A percentile compares a stretch with the other conserved stretches of the same genome.
These are phyloP conservation scores for Exophiala calicioides DNA, from an alignment of 2,329 filamentous ascomycete species.

Conservation along the genomic window DNA sequence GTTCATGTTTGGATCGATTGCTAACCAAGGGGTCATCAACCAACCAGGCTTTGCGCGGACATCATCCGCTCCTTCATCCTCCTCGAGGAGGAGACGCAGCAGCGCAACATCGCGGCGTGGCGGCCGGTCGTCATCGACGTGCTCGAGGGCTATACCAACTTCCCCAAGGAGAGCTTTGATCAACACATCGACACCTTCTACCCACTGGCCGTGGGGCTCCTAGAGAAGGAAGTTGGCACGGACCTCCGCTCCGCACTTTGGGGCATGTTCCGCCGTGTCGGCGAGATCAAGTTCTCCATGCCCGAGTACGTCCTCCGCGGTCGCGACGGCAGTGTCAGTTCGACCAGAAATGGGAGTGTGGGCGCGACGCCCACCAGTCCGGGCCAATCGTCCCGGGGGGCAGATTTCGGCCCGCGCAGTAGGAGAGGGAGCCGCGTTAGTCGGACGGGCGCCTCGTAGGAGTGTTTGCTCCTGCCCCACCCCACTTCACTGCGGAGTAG, in stretches of 20 bases:
- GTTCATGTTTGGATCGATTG: background rate
- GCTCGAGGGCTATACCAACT: slow-evolving; percentile 84
- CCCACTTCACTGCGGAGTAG: no score
- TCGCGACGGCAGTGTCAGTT: slow-evolving; percentile 27
- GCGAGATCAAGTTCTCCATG: slow-evolving; percentile 67
- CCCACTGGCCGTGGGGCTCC: slow-evolving; percentile 77
- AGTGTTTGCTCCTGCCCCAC: no score
- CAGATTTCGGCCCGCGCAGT: slow-evolving; percentile 9
- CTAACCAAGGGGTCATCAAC: slow-evolving; percentile 10
- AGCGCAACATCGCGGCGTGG: slow-evolving; percentile 96
- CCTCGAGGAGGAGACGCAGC: slow-evolving; percentile 93
- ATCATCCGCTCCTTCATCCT: slow-evolving; percentile 83
- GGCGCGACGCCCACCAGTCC: slow-evolving; percentile 25
- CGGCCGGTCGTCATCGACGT: slow-evolving; percentile 96
- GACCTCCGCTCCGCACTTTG: slow-evolving; percentile 80
- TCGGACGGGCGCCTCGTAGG: slow-evolving; percentile 11
- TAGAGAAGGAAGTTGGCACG: slow-evolving; percentile 75
- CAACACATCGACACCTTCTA: slow-evolving; percentile 82
- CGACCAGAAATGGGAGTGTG: slow-evolving; percentile 22
- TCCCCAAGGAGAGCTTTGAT: slow-evolving; percentile 76
- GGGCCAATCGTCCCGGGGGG: slow-evolving; percentile 5
- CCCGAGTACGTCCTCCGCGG: slow-evolving; percentile 31
- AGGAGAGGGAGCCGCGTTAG: slow-evolving; percentile 21
- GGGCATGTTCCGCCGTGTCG: slow-evolving; percentile 74
- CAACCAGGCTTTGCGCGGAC: slow-evolving; percentile 79